Base-by-base conservation (phyloP, 1,284 basidiomycete genomes). In the Inonotus obliquus region DNA sequence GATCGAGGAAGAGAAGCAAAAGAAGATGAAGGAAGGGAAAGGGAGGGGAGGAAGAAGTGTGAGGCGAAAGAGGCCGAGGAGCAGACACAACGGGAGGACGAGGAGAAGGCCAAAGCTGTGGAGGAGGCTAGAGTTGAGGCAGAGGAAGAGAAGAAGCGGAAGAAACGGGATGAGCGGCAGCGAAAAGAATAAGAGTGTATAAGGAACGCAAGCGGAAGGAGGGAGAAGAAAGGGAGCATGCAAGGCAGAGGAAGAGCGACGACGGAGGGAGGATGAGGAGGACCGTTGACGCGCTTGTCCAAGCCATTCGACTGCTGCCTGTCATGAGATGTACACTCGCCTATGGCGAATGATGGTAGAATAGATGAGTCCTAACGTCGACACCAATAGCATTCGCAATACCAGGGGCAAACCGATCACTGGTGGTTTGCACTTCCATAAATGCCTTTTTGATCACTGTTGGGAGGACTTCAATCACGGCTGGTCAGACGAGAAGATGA, bases 281-380 rank as follows among this genome's bases (percentile, higher is more conserved):
- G 55, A 66, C 55, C 48, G 48, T 48, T 64, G 60, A 55, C 54
- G 97, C 95, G 1, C 84, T 98, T 69, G 94, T 96, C 68, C 92
- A 96, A 70, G 96, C 98, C 72, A 98, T 97, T 76, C 87, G 89
- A 67, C 87, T 98, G 93, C 93, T 17, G 86, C 89, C 39, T 97
- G 92, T 90, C 94, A 92, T 10, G 92, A 94, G 79, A 97, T 98
- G 92, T 98, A 98, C 74, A 96, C 96, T 29, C 87, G 91, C 56
- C 80, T 99, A 52, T 98, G 95, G 72, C 83, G 92, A 65, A 94
- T 94, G 82, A 90, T 98, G 82, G 91, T 94, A 85, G 92, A 94
- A 74, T 84, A 86, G 70, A 87, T 98, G 69, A 93, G 88, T 68
- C 80, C 87, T 44, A 86, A 89, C 53, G 92, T 98, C 25, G 87